These are phyloP conservation scores for Tulasnella sp. DNA, from an alignment of 768 basidiomycete species.

Conservation along the genomic window DNA sequence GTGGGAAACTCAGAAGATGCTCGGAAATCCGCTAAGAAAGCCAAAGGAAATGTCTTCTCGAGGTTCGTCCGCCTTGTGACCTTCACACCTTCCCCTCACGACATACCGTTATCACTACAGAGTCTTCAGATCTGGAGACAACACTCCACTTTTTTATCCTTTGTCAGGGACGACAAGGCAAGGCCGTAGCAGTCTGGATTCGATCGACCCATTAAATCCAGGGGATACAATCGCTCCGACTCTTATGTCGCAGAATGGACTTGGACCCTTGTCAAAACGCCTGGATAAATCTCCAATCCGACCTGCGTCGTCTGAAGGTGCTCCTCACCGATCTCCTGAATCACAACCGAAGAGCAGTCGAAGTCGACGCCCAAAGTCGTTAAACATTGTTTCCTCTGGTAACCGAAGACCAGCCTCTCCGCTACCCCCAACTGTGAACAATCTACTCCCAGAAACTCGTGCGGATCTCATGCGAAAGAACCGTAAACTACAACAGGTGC, in stretches of 20 bases:
- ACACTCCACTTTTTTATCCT: background rate
- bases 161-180: background rate
- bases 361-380: conserved; percentile 1
- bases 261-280: background rate
- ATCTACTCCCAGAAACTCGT: conserved; percentile 52
- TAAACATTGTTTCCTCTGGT: background rate
- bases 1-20: background rate
- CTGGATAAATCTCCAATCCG: background rate
- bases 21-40: background rate
- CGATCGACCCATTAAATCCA: background rate
- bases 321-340: background rate
- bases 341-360: background rate
- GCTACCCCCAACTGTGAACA: conserved; percentile 54
- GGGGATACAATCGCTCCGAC: background rate
- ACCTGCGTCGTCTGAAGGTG: background rate
- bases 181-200: conserved; percentile 3
- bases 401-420: background rate
- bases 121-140: conserved; percentile 5
- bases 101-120: background rate
- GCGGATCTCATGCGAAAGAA: conserved; percentile 61
- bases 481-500: conserved; percentile 71
- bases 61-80: background rate
- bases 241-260: background rate
- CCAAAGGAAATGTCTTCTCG: background rate
- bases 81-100: background rate